phyloP scores from a whole-genome alignment of 1,284 basidiomycete genomes.

The Moesziomyces sp. region DNA sequence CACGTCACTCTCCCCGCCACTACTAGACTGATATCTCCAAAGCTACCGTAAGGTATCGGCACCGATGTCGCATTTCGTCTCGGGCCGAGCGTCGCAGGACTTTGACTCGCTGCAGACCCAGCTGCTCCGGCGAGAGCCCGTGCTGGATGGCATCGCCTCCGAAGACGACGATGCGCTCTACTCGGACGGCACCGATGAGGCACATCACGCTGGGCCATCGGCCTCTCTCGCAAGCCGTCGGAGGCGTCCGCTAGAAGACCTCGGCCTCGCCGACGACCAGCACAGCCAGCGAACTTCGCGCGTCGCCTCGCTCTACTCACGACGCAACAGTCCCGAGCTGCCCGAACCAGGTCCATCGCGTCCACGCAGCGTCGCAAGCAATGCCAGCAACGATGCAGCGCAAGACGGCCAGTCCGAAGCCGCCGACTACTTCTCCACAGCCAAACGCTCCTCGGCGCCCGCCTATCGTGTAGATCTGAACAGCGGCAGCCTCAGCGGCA shows the following conservation, averaged over 20 bases:
- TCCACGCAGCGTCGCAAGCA: conserved; percentile 25
- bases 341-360: conserved; percentile 32
- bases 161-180: conserved; percentile 20
- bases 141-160: conserved; percentile 21
- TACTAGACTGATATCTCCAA: background rate
- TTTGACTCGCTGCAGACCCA: conserved; percentile 61
- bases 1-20: background rate
- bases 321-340: conserved; percentile 45
- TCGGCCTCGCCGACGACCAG: conserved; percentile 12
- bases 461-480: conserved; percentile 42
- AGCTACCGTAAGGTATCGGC: background rate
- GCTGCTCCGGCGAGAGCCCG: conserved; percentile 51
- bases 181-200: conserved; percentile 15
- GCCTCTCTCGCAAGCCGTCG: conserved; percentile 29
- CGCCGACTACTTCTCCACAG: conserved; percentile 33
- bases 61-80: conserved; percentile 65
- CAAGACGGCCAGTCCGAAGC: conserved; percentile 12
- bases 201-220: background rate
- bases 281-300: conserved; percentile 24
- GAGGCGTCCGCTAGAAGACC: conserved; percentile 19
- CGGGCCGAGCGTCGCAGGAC: conserved; percentile 53
- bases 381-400: background rate
- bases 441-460: conserved; percentile 7
- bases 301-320: conserved; percentile 42
- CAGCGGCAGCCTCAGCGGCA: conserved; percentile 34